Evolutionary conservation across 2,329 filamentous ascomycete species (phyloP).

Genomic region (Aotearoamyces nothofagi): DNA sequence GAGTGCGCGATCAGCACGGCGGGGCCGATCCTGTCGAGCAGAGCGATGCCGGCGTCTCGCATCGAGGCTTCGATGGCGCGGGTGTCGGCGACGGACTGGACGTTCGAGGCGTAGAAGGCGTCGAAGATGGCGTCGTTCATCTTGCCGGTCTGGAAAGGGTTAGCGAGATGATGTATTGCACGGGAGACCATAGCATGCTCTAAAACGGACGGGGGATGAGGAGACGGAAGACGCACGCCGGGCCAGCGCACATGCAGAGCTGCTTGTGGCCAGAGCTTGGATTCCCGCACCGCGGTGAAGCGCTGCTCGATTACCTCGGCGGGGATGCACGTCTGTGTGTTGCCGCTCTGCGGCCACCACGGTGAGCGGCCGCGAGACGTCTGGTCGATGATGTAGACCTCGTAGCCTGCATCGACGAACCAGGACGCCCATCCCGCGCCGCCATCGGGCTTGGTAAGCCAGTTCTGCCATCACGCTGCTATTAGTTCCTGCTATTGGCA

Average conservation of each 20-base stretch:
- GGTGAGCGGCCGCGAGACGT: slow-evolving; percentile 8
- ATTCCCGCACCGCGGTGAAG: not conserved
- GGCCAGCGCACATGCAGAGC: slow-evolving; percentile 24
- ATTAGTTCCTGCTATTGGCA: not conserved
- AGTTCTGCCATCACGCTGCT: slow-evolving; percentile 23
- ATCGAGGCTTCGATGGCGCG: slow-evolving; percentile 22
- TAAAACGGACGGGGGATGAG: not conserved
- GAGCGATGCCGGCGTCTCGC: slow-evolving; percentile 24
- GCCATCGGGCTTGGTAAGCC: slow-evolving; percentile 31
- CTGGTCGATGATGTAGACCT: slow-evolving; percentile 25
- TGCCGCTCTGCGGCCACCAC: not conserved
- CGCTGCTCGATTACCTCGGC: not conserved
- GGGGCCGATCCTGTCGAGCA: slow-evolving; percentile 10
- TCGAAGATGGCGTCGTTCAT: slow-evolving; percentile 14
- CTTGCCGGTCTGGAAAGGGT: slow-evolving; percentile 8
- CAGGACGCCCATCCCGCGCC: slow-evolving; percentile 30
- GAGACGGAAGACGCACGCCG: no score
- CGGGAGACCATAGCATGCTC: not conserved
- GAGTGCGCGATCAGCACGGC: slow-evolving; percentile 22
- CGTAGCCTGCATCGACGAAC: slow-evolving; percentile 28
- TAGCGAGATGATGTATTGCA: no score
- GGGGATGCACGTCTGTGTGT: not conserved
- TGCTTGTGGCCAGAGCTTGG: slow-evolving; percentile 13
- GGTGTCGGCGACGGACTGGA: slow-evolving; percentile 22
- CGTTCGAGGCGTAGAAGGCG: slow-evolving; percentile 22